Base-by-base conservation (phyloP, 345 rosid genomes). In the Pelargonium nanum region DNA sequence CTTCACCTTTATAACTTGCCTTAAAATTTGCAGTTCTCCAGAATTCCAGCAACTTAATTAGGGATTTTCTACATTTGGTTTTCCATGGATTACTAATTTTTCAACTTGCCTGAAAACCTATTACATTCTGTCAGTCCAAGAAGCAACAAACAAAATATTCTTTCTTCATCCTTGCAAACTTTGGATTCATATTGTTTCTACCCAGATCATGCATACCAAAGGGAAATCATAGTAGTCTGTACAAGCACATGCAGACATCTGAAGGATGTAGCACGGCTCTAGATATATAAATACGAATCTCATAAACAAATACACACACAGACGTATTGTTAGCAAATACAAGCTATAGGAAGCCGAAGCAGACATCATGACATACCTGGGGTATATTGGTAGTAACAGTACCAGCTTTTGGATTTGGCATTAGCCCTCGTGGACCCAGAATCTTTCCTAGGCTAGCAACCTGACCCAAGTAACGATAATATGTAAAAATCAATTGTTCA, bases 371-470 rank as follows among this genome's bases (percentile, higher is more conserved):
- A 22, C 50, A 62, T 70, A 93, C 97, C 97, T 86, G 96, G 63
- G 95, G 92, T 71, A 89, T 79, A 68, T 89, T 83, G 15, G 90
- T 70, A 53, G 97, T 72, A 67, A 93, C 96, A 13, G 99, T 93
- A 45, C 96, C 99, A 54, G 97, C 97, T 80, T 93, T 93, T 20
- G 99, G 99, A 70, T 89, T 93, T 28, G 99, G 99, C 99, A 93
- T 93, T 72, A 93, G 92, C 66, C 99, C 99, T 13, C 97, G 80
- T 19, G 99, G 99, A 72, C 99, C 99, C 45, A 93, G 83, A 78
- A 93, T 86, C 83, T 82, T 93, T 67, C 99, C 99, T 51, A 93
- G 77, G 70, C 88, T 80, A 34, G 99, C 97, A 75, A 87, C 99
- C 99, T 89, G 78, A 75, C 32, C 63, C 60, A 67, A 65, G 23